Conservation (phyloP, 1,139 yeast species). For the Protomyces inundatus region DNA sequence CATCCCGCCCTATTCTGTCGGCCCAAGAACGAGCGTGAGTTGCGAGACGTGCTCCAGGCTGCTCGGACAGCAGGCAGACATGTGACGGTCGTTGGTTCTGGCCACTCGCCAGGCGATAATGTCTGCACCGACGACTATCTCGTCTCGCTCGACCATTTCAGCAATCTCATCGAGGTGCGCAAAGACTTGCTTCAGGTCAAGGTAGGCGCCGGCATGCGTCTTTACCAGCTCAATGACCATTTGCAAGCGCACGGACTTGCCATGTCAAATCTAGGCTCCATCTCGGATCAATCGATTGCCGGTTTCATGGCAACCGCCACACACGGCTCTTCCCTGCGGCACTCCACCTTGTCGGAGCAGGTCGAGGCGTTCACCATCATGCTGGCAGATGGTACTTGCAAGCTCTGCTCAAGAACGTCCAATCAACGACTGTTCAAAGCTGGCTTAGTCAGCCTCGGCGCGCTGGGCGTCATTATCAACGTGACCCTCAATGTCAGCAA, state of each 20-base stretch:
- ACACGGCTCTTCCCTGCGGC: constrained; percentile 90
- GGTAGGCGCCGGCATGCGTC: constrained; percentile 86
- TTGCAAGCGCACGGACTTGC: constrained; percentile 65
- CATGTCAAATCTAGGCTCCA: constrained; percentile 86
- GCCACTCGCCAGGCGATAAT: constrained; percentile 89
- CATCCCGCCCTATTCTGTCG: constrained; percentile 28
- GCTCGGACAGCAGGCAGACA: constrained; percentile 62
- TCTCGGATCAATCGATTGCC: constrained; percentile 87
- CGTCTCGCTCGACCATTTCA: constrained; percentile 74
- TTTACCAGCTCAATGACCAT: constrained; percentile 68
- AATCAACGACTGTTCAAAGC: constrained; percentile 73
- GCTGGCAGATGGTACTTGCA: constrained; percentile 63
- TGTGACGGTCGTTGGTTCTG: constrained; percentile 83
- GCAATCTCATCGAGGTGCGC: constrained; percentile 48
- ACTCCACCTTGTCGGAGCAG: constrained; percentile 85
- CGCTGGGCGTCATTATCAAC: constrained; percentile 80
- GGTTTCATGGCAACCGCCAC: constrained; percentile 95
- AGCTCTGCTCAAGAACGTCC: constrained; percentile 63
- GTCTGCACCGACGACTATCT: constrained; percentile 89
- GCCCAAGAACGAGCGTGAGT: constrained; percentile 26
- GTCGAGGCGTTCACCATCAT: constrained; percentile 69
- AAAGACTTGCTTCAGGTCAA: constrained; percentile 58
- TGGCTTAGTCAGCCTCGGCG: constrained; percentile 81
- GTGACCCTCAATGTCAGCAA: constrained; percentile 88
- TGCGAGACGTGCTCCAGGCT: constrained; percentile 49